These are phyloP conservation scores for Galium porrigens DNA, from an alignment of 305 asterid species.

Conservation along the genomic window DNA sequence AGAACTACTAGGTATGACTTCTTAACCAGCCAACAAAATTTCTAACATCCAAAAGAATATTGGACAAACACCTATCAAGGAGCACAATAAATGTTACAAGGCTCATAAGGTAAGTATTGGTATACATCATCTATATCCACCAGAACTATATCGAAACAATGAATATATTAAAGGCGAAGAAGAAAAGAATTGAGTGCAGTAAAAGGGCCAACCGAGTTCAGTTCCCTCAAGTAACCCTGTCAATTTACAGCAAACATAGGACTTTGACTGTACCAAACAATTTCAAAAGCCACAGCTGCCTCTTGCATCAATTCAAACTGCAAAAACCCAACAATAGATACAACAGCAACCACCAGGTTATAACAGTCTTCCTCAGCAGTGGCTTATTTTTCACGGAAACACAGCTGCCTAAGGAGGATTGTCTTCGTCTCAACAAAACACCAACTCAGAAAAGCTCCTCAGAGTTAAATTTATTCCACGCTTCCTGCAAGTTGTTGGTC, in stretches of 20 bases:
- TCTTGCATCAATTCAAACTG: slow-evolving; percentile 2
- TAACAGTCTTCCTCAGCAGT: background rate
- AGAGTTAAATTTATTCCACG: slow-evolving; percentile 96
- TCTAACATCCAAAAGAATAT: background rate
- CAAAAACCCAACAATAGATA: slow-evolving; percentile 6
- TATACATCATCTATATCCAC: slow-evolving; percentile 18
- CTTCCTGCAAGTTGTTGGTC: slow-evolving; percentile 46
- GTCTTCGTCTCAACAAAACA: slow-evolving; percentile 15
- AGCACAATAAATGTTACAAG: slow-evolving; percentile 27
- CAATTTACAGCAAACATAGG: slow-evolving; percentile 27
- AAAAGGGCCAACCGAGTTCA: slow-evolving; percentile 24
- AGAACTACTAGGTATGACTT: background rate
- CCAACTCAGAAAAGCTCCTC: slow-evolving; percentile 86
- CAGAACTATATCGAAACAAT: slow-evolving; percentile 25
- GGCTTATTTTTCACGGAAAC: background rate
- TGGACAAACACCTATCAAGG: background rate
- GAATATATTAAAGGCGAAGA: background rate
- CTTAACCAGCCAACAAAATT: slow-evolving; percentile 2
- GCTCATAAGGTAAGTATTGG: slow-evolving; percentile 10
- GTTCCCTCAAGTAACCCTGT: slow-evolving; percentile 19
- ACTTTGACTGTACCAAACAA: background rate
- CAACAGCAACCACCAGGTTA: background rate
- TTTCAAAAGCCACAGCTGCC: background rate
- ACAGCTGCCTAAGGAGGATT: background rate
- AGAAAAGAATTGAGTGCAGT: background rate